Conservation (phyloP, 2,329 filamentous ascomycete genomes). For the Trichophyton verrucosum region DNA sequence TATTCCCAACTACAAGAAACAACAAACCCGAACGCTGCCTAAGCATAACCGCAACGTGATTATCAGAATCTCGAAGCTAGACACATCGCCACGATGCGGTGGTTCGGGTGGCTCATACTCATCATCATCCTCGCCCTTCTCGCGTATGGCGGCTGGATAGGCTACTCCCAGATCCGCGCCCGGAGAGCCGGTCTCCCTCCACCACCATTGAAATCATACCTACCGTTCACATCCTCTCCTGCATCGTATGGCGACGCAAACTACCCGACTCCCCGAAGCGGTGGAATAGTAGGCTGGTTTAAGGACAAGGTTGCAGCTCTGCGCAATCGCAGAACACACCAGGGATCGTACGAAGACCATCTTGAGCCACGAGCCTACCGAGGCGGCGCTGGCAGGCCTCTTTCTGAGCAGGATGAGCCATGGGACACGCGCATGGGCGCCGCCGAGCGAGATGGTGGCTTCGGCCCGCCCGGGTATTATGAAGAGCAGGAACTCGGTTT, state of each 20-base stretch:
- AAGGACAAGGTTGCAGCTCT: slow-evolving; percentile 52
- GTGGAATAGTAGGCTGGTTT: slow-evolving; percentile 61
- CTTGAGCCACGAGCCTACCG: slow-evolving; percentile 22
- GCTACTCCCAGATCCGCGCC: slow-evolving; percentile 60
- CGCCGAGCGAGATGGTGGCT: slow-evolving; percentile 48
- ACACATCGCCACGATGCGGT: slow-evolving; percentile 28
- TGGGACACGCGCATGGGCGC: slow-evolving; percentile 72
- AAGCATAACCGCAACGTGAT: no score
- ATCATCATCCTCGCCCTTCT: slow-evolving; percentile 51
- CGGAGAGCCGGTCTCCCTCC: slow-evolving; percentile 62
- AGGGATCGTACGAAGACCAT: slow-evolving; percentile 58
- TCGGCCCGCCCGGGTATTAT: slow-evolving; percentile 52
- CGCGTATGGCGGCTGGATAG: slow-evolving; percentile 52
- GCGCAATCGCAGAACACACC: slow-evolving; percentile 53
- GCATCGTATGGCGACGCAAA: slow-evolving; percentile 31
- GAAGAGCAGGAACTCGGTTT: slow-evolving; percentile 64
- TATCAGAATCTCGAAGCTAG: background rate
- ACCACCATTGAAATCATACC: slow-evolving; percentile 50
- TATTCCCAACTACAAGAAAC: no score
- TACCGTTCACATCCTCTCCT: slow-evolving; percentile 53
- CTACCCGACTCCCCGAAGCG: slow-evolving; percentile 41
- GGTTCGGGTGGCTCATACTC: slow-evolving; percentile 32
- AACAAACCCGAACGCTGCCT: no score
- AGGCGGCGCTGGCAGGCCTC: slow-evolving; percentile 28
- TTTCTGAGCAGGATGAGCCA: slow-evolving; percentile 61